phyloP scores from a whole-genome alignment of 169 alveolate genomes.

The Plasmodium vinckei region DNA sequence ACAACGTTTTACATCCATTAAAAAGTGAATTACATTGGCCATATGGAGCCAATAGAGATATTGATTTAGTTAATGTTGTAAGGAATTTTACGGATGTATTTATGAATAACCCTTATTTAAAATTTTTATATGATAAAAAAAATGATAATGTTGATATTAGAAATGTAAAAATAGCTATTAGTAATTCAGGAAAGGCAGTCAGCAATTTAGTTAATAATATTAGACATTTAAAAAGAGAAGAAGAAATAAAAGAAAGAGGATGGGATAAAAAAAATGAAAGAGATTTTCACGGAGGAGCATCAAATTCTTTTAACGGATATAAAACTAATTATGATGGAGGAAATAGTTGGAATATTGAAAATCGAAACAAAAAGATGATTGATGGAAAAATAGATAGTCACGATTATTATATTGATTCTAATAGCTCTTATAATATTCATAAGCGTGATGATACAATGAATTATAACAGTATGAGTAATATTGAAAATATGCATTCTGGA shows the following conservation, averaged over 20 bases:
- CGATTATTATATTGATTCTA: no score
- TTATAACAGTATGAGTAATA: not conserved
- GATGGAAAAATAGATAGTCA: not conserved
- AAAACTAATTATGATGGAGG: constrained; percentile 4
- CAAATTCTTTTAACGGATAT: not conserved
- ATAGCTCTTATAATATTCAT: no score
- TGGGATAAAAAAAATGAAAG: not conserved
- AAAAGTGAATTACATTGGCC: constrained; percentile 96
- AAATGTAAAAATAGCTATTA: constrained; percentile 32
- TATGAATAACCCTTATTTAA: constrained; percentile 74
- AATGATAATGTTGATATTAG: constrained; percentile 70
- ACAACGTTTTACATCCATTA: constrained; percentile 92
- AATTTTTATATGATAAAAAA: constrained; percentile 62
- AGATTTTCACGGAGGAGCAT: not conserved
- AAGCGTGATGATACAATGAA: no score
- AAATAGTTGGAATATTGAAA: not conserved
- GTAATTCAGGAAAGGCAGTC: constrained; percentile 1
- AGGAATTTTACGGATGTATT: constrained; percentile 74
- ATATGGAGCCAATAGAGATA: constrained; percentile 86
- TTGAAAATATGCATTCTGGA: not conserved
- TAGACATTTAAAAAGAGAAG: constrained; percentile 39
- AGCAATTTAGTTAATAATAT: constrained; percentile 24
- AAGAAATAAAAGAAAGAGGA: constrained; percentile 13
- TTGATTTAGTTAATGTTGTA: constrained; percentile 63
- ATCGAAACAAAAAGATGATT: not conserved